Conservation (phyloP, 1,284 basidiomycete genomes). For the Laetiporus sulphureus region DNA sequence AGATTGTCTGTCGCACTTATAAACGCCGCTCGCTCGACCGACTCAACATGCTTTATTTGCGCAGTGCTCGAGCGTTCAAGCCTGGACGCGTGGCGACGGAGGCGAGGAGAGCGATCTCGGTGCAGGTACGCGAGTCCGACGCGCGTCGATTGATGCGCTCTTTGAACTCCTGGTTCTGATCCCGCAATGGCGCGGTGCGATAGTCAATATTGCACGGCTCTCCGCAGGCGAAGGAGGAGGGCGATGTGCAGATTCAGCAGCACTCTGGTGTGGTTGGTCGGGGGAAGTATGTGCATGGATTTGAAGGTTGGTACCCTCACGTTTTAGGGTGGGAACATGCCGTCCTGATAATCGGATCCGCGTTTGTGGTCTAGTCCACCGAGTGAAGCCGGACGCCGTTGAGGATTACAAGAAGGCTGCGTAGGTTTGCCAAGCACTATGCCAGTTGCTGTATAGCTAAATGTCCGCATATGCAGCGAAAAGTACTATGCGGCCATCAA, state of each 20-base stretch:
- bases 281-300: slow-evolving; percentile 84
- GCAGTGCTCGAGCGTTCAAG: slow-evolving; percentile 23
- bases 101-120: slow-evolving; percentile 46
- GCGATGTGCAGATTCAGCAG: slow-evolving; percentile 69
- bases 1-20: slow-evolving; percentile 3
- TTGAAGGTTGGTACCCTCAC: slow-evolving; percentile 62
- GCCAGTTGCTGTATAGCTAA: slow-evolving; percentile 3
- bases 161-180: no score
- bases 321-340: slow-evolving; percentile 1
- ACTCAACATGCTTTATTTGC: slow-evolving; percentile 21
- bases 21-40: slow-evolving; percentile 5
- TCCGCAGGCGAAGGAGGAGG: slow-evolving; percentile 76
- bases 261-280: slow-evolving; percentile 82
- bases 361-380: slow-evolving; percentile 53
- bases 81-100: slow-evolving; percentile 19
- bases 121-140: slow-evolving; percentile 44
- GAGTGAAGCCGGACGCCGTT: slow-evolving; percentile 71
- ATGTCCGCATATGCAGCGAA: slow-evolving; percentile 41
- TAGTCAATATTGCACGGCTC: slow-evolving; percentile 63
- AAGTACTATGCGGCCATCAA: slow-evolving; percentile 76
- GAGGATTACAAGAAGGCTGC: slow-evolving; percentile 84
- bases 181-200: no score
- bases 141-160: no score
- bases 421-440: slow-evolving; percentile 42
- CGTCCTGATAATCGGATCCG: not conserved